Percentiles rank a stretch among this genome's conserved stretches.
These are phyloP conservation scores for Linnemannia zychae DNA, from an alignment of 192 early-diverging fungal genomes.

Conservation along the genomic window DNA sequence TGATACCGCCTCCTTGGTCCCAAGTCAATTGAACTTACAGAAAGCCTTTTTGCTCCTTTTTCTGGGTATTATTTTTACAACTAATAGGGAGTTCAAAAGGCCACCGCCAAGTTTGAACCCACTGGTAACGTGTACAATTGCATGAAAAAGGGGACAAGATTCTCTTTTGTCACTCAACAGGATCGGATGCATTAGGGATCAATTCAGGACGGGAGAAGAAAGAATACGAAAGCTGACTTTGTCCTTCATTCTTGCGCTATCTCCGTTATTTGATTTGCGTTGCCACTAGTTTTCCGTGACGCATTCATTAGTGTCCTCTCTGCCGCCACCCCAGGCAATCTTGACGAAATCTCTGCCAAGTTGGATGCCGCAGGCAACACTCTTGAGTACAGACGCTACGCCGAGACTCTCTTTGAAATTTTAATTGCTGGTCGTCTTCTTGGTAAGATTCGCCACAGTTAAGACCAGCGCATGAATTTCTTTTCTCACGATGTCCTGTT, in stretches of 20 bases:
- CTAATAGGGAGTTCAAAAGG: conserved; percentile 72
- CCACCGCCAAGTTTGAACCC: conserved; percentile 75
- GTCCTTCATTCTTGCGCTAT: neutral
- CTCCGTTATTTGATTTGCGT: conserved; percentile 10
- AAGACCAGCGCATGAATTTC: neutral
- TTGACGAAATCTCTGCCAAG: conserved; percentile 79
- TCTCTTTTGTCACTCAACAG: neutral
- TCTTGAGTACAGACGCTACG: conserved; percentile 96
- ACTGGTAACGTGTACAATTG: conserved; percentile 55
- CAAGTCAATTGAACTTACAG: neutral
- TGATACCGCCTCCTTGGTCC: neutral
- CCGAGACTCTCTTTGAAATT: conserved; percentile 94
- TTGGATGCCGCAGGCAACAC: conserved; percentile 88
- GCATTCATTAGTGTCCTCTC: conserved; percentile 65
- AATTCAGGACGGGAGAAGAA: neutral
- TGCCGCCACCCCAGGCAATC: conserved; percentile 67
- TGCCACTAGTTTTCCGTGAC: conserved; percentile 68
- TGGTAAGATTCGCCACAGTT: conserved; percentile 61
- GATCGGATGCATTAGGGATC: neutral
- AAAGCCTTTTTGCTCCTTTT: neutral
- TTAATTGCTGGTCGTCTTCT: conserved; percentile 93
- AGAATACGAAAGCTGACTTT: neutral
- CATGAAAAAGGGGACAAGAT: neutral
- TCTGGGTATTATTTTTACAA: neutral
- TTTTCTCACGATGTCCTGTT: neutral